Conservation (phyloP, 129 eudicot species). For the Flaveria trinervia region DNA sequence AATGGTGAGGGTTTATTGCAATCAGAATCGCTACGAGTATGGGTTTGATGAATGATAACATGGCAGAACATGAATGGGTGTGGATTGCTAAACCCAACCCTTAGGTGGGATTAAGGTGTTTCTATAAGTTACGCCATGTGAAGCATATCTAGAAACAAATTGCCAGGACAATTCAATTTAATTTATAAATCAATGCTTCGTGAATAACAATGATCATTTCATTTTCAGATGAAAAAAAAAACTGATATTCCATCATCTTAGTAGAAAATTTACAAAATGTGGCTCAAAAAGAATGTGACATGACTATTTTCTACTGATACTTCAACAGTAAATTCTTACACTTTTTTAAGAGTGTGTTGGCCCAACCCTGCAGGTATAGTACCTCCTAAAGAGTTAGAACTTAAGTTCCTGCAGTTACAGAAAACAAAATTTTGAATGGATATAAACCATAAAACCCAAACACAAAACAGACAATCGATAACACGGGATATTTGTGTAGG, state of each 20-base stretch:
- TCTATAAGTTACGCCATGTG: not conserved
- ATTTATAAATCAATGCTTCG: not conserved
- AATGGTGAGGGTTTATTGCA: no score
- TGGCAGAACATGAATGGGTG: not conserved
- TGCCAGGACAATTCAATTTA: not conserved
- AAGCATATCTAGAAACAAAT: not conserved
- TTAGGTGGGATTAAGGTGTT: not conserved
- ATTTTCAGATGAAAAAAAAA: not conserved
- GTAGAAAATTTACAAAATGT: not conserved
- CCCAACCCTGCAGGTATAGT: slow-evolving; percentile 83
- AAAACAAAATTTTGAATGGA: slow-evolving; percentile 4
- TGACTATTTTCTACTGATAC: not conserved
- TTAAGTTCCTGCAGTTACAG: slow-evolving; percentile 70
- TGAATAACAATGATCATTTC: not conserved
- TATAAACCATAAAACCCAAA: no score
- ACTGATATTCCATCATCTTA: not conserved
- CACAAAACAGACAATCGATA: not conserved
- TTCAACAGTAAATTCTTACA: slow-evolving; percentile 46
- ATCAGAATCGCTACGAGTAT: no score
- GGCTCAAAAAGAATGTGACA: not conserved
- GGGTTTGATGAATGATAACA: no score
- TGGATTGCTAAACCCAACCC: not conserved
- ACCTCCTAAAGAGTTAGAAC: slow-evolving; percentile 85
- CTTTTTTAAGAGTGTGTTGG: slow-evolving; percentile 73
- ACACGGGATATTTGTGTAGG: not conserved